A percentile compares a stretch with the other conserved stretches of the same genome.
phyloP scores from a whole-genome alignment of 108 stramenopile species.

The Heterococcus sp. region DNA sequence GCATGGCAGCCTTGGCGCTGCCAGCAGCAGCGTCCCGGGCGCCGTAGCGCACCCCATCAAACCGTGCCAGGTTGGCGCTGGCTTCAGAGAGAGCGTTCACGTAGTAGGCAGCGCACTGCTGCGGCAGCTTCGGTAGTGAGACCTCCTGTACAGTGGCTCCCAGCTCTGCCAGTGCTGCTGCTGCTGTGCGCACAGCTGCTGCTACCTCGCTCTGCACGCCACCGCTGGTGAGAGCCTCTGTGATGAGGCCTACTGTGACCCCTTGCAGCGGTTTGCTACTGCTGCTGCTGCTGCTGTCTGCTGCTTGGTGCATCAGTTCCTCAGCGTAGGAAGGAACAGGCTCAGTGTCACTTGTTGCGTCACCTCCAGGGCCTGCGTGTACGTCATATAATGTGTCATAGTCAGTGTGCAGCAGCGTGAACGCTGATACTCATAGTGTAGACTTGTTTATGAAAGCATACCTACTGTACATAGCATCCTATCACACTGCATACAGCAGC shows the following conservation, averaged over 20 bases:
- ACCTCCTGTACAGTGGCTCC: slow-evolving; percentile 46
- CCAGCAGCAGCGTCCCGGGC: slow-evolving; percentile 19
- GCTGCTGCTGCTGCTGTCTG: too few relatives aligned
- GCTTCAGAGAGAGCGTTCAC: slow-evolving; percentile 93
- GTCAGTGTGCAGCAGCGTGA: too few relatives aligned
- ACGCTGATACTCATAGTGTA: too few relatives aligned
- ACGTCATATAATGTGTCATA: too few relatives aligned
- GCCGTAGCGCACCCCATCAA: slow-evolving; percentile 91
- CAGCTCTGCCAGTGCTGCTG: slow-evolving; percentile 16
- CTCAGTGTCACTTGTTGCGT: too few relatives aligned
- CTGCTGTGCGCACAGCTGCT: slow-evolving; percentile 10
- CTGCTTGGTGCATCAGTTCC: too few relatives aligned
- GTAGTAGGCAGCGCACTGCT: slow-evolving; percentile 84
- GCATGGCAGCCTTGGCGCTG: slow-evolving; percentile 13
- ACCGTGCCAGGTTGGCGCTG: slow-evolving; percentile 87
- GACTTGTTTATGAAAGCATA: too few relatives aligned
- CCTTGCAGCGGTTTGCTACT: slow-evolving; percentile 19
- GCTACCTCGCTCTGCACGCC: slow-evolving; percentile 23
- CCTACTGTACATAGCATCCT: too few relatives aligned
- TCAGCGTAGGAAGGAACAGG: too few relatives aligned
- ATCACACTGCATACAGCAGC: too few relatives aligned
- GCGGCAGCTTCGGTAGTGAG: slow-evolving; percentile 66
- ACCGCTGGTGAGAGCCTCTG: slow-evolving; percentile 6
- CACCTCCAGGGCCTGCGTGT: too few relatives aligned
- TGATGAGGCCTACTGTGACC: slow-evolving; percentile 21